Conservation (phyloP, 2,329 filamentous ascomycete genomes). For the Sporothrix brasiliensis region DNA sequence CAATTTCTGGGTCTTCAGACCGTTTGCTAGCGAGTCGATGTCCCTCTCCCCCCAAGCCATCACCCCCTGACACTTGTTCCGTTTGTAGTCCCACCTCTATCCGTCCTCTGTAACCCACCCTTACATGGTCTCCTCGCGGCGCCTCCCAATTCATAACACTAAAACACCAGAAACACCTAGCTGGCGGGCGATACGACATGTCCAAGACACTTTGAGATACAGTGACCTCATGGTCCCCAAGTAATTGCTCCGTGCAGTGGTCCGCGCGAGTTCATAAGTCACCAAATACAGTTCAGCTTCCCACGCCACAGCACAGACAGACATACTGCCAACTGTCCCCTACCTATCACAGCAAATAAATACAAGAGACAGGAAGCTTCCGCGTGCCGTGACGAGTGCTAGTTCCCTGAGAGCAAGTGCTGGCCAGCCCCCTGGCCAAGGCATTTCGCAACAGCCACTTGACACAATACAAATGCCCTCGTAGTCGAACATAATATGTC, state of each 20-base stretch:
- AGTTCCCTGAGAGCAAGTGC: background rate
- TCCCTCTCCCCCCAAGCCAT: background rate
- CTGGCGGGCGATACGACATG: background rate
- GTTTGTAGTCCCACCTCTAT: constrained; percentile 19
- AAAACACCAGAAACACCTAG: no score
- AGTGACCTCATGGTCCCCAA: background rate
- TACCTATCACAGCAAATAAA: background rate
- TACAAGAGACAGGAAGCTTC: background rate
- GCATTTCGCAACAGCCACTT: background rate
- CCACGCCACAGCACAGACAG: background rate
- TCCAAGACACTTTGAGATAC: background rate
- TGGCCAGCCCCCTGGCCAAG: constrained; percentile 2
- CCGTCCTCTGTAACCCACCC: constrained; percentile 18
- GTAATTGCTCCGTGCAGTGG: background rate
- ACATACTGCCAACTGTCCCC: background rate
- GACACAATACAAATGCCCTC: background rate
- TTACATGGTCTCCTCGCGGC: background rate
- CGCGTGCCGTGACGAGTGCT: constrained; percentile 15
- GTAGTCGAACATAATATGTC: constrained; percentile 2
- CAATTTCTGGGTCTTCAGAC: background rate
- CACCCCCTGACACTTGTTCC: background rate
- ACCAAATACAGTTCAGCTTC: background rate
- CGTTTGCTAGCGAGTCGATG: background rate
- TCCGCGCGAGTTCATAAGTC: background rate
- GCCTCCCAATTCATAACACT: background rate